Evolutionary conservation across 1,139 yeast genomes (phyloP).

Genomic region (Sugiyamaella novakii): DNA sequence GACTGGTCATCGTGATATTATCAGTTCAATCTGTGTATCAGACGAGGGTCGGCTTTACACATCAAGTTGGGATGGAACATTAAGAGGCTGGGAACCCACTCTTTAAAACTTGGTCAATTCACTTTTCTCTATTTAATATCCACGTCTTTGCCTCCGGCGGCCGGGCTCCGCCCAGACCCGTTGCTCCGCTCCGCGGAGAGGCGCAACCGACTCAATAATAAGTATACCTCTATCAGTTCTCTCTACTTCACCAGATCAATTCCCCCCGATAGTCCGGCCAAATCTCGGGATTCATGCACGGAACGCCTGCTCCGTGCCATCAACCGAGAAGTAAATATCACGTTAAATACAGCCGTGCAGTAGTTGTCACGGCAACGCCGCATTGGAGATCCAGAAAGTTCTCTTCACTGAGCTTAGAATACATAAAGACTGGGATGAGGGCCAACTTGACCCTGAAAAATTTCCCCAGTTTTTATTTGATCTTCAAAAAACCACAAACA

Average conservation of each 20-base stretch:
- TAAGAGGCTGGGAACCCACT: constrained; percentile 31
- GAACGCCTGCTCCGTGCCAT: background rate
- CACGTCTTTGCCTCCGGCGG: constrained; percentile 5
- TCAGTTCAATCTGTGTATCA: constrained; percentile 66
- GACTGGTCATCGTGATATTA: constrained; percentile 61
- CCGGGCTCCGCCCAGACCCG: constrained; percentile 9
- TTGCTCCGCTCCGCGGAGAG: background rate
- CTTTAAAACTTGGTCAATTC: background rate
- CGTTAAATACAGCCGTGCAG: constrained; percentile 15
- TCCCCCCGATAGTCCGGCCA: background rate
- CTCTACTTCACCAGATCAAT: too few relatives aligned
- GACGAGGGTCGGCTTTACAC: constrained; percentile 56
- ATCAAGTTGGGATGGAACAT: constrained; percentile 43
- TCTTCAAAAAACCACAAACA: background rate
- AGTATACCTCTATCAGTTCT: too few relatives aligned
- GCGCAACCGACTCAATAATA: background rate
- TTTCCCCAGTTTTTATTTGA: constrained; percentile 13
- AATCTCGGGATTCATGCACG: background rate
- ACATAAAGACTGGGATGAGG: too few relatives aligned
- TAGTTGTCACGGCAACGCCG: too few relatives aligned
- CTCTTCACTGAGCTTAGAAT: too few relatives aligned
- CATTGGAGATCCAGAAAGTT: constrained; percentile 16
- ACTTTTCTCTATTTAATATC: background rate
- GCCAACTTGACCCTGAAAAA: constrained; percentile 7
- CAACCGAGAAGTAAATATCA: too few relatives aligned